Evolutionary conservation across 2,329 filamentous ascomycete genomes (phyloP).

Genomic region (Alternaria burnsii): DNA sequence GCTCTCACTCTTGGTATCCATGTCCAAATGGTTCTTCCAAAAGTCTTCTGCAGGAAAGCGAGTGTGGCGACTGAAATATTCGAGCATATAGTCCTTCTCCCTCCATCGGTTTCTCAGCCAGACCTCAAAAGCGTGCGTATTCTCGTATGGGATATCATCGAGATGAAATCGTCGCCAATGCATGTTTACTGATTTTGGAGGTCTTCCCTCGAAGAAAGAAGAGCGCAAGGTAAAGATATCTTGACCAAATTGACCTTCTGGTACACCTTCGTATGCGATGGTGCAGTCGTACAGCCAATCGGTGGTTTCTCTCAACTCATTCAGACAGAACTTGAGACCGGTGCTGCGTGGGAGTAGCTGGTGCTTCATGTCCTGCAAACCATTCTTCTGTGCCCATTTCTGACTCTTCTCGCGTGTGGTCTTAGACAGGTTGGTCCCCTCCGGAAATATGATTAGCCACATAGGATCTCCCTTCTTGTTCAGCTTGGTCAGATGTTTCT

Average conservation of each 20-base stretch:
- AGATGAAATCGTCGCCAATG: constrained; percentile 90
- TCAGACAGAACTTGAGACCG: constrained; percentile 80
- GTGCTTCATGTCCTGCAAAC: constrained; percentile 76
- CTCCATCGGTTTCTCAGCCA: constrained; percentile 91
- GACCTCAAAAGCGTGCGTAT: constrained; percentile 75
- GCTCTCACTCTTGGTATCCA: constrained; percentile 36
- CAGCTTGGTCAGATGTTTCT: constrained; percentile 75
- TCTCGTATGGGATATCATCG: constrained; percentile 80
- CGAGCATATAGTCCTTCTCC: constrained; percentile 89
- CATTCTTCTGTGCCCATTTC: constrained; percentile 79
- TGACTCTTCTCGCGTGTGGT: constrained; percentile 76
- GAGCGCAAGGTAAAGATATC: constrained; percentile 86
- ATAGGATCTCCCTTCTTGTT: constrained; percentile 77
- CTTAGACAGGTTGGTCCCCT: constrained; percentile 81
- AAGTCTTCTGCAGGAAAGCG: constrained; percentile 77
- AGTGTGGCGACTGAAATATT: constrained; percentile 77
- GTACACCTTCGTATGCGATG: constrained; percentile 91
- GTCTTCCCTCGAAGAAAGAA: constrained; percentile 86
- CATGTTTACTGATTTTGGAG: constrained; percentile 95
- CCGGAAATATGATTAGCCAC: constrained; percentile 90
- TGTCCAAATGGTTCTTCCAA: constrained; percentile 53
- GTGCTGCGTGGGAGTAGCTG: constrained; percentile 81
- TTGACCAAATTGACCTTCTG: constrained; percentile 78
- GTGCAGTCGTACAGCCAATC: constrained; percentile 94
- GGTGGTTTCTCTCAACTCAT: constrained; percentile 75